A percentile compares a stretch with the other conserved stretches of the same genome.
These are phyloP conservation scores for Citrullus mucosospermus DNA, from an alignment of 306 rosid species.

Conservation along the genomic window DNA sequence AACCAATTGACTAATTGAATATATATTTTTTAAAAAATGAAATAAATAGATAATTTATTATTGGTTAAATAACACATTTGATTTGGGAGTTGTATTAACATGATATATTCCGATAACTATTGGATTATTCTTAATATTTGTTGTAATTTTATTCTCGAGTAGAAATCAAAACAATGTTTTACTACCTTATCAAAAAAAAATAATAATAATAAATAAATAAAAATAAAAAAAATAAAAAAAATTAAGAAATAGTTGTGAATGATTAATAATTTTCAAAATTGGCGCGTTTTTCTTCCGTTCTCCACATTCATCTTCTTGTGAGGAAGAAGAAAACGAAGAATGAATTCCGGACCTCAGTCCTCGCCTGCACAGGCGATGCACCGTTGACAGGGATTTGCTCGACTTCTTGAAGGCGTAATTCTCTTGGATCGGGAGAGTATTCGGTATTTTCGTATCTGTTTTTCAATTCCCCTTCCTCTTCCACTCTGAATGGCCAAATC, in stretches of 20 bases:
- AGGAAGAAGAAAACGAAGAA: background rate
- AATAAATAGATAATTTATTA: too few relatives aligned
- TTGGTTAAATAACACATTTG: too few relatives aligned
- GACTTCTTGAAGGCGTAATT: conserved; percentile 56
- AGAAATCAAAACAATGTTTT: background rate
- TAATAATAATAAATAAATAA: too few relatives aligned
- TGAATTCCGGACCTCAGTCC: conserved; percentile 1
- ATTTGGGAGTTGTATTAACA: background rate
- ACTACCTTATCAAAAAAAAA: background rate
- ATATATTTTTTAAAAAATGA: too few relatives aligned
- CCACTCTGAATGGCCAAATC: background rate
- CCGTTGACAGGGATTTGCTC: conserved; percentile 23
- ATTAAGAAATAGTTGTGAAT: background rate
- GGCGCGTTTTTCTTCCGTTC: background rate
- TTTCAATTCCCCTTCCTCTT: background rate
- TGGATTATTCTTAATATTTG: background rate
- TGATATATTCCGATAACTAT: background rate
- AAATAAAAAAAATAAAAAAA: background rate
- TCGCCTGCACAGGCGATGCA: background rate
- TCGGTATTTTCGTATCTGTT: background rate
- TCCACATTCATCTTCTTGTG: background rate
- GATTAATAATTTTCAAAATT: background rate
- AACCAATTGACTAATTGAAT: too few relatives aligned
- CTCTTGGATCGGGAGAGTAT: conserved; percentile 76
- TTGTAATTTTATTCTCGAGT: background rate